A percentile compares a stretch with the other conserved stretches of the same genome.
These are phyloP conservation scores for Arabis alpina DNA, from an alignment of 345 rosid species.

Conservation along the genomic window DNA sequence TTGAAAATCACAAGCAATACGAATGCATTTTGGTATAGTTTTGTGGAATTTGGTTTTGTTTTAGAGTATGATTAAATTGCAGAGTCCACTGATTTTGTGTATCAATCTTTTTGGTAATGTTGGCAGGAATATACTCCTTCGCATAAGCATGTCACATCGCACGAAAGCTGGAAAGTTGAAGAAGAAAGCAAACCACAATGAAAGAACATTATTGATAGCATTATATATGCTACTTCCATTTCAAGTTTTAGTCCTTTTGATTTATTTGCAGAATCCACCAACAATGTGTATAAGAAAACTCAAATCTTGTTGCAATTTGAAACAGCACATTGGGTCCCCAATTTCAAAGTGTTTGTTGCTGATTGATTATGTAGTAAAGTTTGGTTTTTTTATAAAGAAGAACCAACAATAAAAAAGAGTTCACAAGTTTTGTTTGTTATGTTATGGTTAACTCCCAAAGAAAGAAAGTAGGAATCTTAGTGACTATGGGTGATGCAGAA, in stretches of 20 bases:
- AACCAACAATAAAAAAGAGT: slow-evolving; percentile 7
- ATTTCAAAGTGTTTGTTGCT: slow-evolving; percentile 29
- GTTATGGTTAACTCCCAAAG: slow-evolving; percentile 20
- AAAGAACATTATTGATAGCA: slow-evolving; percentile 16
- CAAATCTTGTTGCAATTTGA: slow-evolving; percentile 35
- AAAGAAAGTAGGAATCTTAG: slow-evolving; percentile 38
- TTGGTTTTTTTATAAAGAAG: background rate
- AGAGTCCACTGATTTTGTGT: background rate
- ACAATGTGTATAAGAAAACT: slow-evolving; percentile 37
- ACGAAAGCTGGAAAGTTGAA: slow-evolving; percentile 90
- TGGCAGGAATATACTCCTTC: slow-evolving; percentile 72
- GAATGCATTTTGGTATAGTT: background rate
- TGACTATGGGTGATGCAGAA: slow-evolving; percentile 40
- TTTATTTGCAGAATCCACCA: slow-evolving; percentile 14
- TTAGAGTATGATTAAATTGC: background rate
- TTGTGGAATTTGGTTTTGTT: background rate
- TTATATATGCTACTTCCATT: slow-evolving; percentile 19
- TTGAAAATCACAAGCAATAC: background rate
- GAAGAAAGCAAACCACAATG: slow-evolving; percentile 46
- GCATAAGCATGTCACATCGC: slow-evolving; percentile 77
- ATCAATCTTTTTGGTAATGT: slow-evolving; percentile 1
- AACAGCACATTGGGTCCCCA: slow-evolving; percentile 32
- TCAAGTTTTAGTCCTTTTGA: slow-evolving; percentile 30
- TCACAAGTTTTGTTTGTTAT: background rate
- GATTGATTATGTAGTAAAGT: slow-evolving; percentile 25